These are phyloP conservation scores for Ascochyta pisi DNA, from an alignment of 2,329 filamentous ascomycete species.

Conservation along the genomic window DNA sequence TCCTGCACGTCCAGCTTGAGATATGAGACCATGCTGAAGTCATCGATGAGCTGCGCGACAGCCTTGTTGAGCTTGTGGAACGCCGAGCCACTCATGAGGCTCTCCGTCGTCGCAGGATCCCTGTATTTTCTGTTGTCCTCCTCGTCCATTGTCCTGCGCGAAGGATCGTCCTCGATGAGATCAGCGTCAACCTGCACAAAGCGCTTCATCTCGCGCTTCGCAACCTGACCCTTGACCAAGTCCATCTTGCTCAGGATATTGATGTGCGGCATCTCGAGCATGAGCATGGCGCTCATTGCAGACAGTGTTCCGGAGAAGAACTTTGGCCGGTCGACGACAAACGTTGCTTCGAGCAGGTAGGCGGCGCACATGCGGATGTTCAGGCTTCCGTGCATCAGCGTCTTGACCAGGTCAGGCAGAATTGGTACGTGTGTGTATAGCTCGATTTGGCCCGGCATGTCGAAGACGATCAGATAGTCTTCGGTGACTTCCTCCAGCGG, in stretches of 20 bases:
- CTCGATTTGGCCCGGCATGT: slow-evolving; percentile 99
- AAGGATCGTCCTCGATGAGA: slow-evolving; percentile 80
- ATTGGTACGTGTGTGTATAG: slow-evolving; percentile 97
- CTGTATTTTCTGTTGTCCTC: slow-evolving; percentile 60
- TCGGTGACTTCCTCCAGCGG: slow-evolving; percentile 85
- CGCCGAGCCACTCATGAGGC: slow-evolving; percentile 79
- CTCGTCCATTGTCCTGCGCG: slow-evolving; percentile 48
- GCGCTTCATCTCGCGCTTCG: slow-evolving; percentile 84
- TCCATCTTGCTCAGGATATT: slow-evolving; percentile 99
- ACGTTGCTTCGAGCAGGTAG: slow-evolving; percentile 94
- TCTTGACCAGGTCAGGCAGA: slow-evolving; percentile 81
- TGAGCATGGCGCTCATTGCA: slow-evolving; percentile 98
- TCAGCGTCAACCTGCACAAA: slow-evolving; percentile 87
- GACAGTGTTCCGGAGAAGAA: slow-evolving; percentile 96
- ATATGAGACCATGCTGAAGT: slow-evolving; percentile 98
- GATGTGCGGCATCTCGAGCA: slow-evolving; percentile 95
- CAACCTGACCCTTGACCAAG: slow-evolving; percentile 86
- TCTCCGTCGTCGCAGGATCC: slow-evolving; percentile 70
- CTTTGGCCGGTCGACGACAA: slow-evolving; percentile 93
- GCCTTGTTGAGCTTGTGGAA: slow-evolving; percentile 86
- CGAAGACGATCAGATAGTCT: slow-evolving; percentile 96
- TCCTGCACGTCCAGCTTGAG: slow-evolving; percentile 87
- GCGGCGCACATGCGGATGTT: slow-evolving; percentile 92
- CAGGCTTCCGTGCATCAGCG: slow-evolving; percentile 79
- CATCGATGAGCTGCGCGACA: slow-evolving; percentile 90